Evolutionary conservation across 129 eudicot species (phyloP), one percentile per base, ranked within the genome.

Genomic region (Rutidosis leptorrhynchoides): DNA sequence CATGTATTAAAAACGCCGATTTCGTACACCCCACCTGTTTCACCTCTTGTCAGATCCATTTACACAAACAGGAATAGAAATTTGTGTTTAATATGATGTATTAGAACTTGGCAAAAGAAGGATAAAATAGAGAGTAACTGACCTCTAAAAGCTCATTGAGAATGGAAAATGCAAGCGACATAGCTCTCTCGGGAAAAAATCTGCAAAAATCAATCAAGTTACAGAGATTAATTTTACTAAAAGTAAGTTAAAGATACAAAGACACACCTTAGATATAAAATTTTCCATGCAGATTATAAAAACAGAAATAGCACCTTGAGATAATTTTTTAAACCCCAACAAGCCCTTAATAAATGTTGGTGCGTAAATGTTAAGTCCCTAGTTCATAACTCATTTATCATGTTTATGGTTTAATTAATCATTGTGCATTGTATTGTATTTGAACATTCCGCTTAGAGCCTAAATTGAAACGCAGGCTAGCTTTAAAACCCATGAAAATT

Each of bases 121-220:
- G 64, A 54, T 73, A 24, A 24, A 7, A 52, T 16, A 56, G 32
- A 21, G 26, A 67, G 30, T 25, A 32, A 78, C 87, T 64, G 14
- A 91, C 98, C 96, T 91, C 77, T 52, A 85, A 78, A 77, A 91
- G 96, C 76, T 88, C 90, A 73, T 63, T 71, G 71, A 91, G 84
- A 33, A 91, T 77, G 23, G 87, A 76, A 74, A 87, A 87, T 7
- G 97, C 96, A 64, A 87, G 78, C 32, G 95, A 83, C 4, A 96
- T 83, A 72, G 96, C 96, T 79, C 80, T 85, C 69, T 85, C 90
- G 6, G 96, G 90, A 37, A 85, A 72, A 75, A 83, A 83, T 59
- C 97, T 87, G 94, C 86, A 85, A 58, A 35, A 16, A 54, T 66
- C 19, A 61, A 42, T 55, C 16, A 21, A n/a, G 48, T 30, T 24